Evolutionary conservation across 2,329 filamentous ascomycete species (phyloP).

Genomic region (Scolecobasidium constrictum): DNA sequence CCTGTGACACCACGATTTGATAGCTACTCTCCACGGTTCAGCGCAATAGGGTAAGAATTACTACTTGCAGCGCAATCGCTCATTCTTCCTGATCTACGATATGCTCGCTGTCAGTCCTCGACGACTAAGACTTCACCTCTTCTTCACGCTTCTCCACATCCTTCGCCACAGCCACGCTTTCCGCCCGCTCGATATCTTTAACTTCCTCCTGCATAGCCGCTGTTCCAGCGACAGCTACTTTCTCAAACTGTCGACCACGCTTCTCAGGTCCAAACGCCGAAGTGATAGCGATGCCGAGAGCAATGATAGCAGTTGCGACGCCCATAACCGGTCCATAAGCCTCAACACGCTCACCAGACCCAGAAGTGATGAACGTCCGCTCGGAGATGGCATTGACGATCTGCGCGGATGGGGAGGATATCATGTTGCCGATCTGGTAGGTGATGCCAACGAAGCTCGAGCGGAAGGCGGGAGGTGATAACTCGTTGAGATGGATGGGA

Average conservation of each 20-base stretch:
- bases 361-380: constrained; percentile 42
- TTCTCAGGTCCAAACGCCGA: constrained; percentile 64
- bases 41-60: too few species aligned
- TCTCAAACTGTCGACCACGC: constrained; percentile 59
- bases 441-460: constrained; percentile 48
- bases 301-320: constrained; percentile 66
- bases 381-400: constrained; percentile 69
- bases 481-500: too few species aligned
- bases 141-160: background rate
- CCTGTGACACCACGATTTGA: too few species aligned
- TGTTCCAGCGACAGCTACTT: constrained; percentile 40
- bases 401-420: constrained; percentile 60
- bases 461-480: background rate
- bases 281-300: constrained; percentile 55
- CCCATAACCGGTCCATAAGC: constrained; percentile 69
- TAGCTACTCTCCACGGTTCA: too few species aligned
- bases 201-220: too few species aligned
- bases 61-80: too few species aligned
- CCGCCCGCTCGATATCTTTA: background rate
- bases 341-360: constrained; percentile 46
- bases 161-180: background rate
- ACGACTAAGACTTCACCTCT: too few species aligned
- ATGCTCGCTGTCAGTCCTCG: too few species aligned
- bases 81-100: too few species aligned
- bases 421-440: constrained; percentile 68